Evolutionary conservation across 768 basidiomycete species (phyloP).

Genomic region (Psilocybe tampanensis): DNA sequence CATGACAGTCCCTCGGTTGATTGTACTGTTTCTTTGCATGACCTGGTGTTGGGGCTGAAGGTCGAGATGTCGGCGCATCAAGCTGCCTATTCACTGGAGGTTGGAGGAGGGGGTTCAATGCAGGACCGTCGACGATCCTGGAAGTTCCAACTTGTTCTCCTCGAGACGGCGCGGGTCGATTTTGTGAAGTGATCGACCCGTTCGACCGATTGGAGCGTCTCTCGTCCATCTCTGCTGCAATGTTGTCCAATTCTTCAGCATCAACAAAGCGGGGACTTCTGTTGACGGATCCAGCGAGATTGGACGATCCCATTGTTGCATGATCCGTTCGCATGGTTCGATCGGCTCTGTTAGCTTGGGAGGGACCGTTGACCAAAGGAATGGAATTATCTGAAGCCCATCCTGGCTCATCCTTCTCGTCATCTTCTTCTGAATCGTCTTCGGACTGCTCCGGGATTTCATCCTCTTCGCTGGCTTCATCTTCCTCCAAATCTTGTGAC

Average conservation of each 20-base stretch:
- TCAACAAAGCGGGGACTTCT: conserved; percentile 44
- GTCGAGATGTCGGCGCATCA: conserved; percentile 24
- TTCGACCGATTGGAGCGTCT: conserved; percentile 50
- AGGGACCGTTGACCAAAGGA: conserved; percentile 29
- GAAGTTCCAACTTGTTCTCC: background rate
- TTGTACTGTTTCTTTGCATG: conserved; percentile 26
- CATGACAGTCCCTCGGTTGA: conserved; percentile 6
- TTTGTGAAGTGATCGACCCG: conserved; percentile 14
- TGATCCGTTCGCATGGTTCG: conserved; percentile 55
- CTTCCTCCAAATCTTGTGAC: conserved; percentile 33
- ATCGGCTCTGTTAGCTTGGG: conserved; percentile 28
- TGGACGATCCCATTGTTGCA: conserved; percentile 51
- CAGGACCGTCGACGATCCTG: background rate
- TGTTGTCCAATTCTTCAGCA: conserved; percentile 60
- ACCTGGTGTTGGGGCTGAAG: conserved; percentile 38
- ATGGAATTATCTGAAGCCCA: conserved; percentile 33
- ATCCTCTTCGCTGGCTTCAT: conserved; percentile 24
- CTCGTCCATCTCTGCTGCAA: conserved; percentile 68
- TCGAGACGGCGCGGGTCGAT: background rate
- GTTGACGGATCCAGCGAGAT: conserved; percentile 20
- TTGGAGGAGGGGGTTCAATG: conserved; percentile 2
- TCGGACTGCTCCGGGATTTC: conserved; percentile 25
- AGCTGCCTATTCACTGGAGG: background rate
- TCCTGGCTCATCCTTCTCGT: conserved; percentile 27
- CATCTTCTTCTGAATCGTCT: conserved; percentile 25